A percentile compares a stretch with the other conserved stretches of the same genome.
Evolutionary conservation across 2,329 filamentous ascomycete species (phyloP).

Genomic region (Cladosporium sp.): DNA sequence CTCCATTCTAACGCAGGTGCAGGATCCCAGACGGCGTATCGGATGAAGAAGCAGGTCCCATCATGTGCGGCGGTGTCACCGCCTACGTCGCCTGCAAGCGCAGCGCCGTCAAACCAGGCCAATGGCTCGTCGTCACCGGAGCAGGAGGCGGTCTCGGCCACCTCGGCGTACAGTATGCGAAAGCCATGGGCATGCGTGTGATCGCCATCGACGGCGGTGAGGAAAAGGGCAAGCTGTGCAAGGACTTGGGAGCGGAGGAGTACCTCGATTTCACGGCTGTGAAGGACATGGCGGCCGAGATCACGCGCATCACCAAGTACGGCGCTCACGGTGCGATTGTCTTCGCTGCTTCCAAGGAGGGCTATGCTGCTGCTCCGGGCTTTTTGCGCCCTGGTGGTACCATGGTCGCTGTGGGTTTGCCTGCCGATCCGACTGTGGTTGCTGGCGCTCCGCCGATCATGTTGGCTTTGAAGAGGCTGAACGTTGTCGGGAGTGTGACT

Average conservation of each 20-base stretch:
- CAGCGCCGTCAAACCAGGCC: conserved; percentile 33
- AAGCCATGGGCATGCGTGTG: conserved; percentile 34
- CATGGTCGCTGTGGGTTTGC: conserved; percentile 35
- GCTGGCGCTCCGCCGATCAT: conserved; percentile 36
- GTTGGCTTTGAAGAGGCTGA: conserved; percentile 37
- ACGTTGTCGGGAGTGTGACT: conserved; percentile 40
- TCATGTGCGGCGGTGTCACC: conserved; percentile 38
- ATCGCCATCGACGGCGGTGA: conserved; percentile 37
- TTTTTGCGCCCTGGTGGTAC: conserved; percentile 34
- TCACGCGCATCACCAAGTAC: conserved; percentile 33
- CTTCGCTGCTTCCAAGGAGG: conserved; percentile 33
- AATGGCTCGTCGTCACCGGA: conserved; percentile 37
- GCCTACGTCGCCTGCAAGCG: conserved; percentile 31
- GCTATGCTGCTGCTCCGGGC: conserved; percentile 31
- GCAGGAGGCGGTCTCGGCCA: conserved; percentile 32
- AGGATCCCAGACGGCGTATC: conserved; percentile 33
- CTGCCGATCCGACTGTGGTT: conserved; percentile 30
- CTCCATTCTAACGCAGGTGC: conserved; percentile 37
- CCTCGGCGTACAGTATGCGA: conserved; percentile 30
- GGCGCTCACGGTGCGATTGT: conserved; percentile 37
- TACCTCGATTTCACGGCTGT: conserved; percentile 35
- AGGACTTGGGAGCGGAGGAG: conserved; percentile 34
- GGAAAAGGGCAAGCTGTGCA: conserved; percentile 34
- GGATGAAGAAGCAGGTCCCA: conserved; percentile 35
- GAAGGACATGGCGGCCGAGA: conserved; percentile 32